Base-by-base conservation (phyloP, 2,329 filamentous ascomycete species). In the Penicillium verrucosum region DNA sequence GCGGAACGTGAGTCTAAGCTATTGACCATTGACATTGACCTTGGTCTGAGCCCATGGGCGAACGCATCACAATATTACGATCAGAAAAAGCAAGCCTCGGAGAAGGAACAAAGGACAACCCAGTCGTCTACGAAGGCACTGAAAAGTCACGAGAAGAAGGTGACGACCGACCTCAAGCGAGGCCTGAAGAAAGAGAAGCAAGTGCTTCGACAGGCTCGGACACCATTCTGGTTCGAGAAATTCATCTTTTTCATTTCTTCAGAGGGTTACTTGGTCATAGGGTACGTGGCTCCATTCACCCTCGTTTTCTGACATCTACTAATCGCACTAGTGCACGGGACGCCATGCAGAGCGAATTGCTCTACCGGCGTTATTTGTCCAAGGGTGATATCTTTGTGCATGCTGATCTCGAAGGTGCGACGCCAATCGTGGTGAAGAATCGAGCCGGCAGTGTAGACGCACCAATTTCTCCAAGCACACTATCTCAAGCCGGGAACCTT, bases 171-270 rank as follows among this genome's bases (percentile, higher is more conserved):
- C 70, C 79, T 97, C 23, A 95, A 90, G 75, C 93, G 92, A 68
- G 88, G 87, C 0, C 75, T 97, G 55, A 96, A 96, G 76, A 89
- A 94, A 69, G 94, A 97, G 75, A 97, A 96, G 72, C 88, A 91
- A 21, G 79, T 95, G 2, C 77, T 97, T 10, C 86, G 92, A 44
- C 91, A 89, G 0, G 88, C 96, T 9, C 85, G 94, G 54, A 89
- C 87, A 68, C 88, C 87, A 63, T 84, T 92, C 67, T 99, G 94
- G 94, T 99, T 97, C 65, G 94, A 99, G 69, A 99, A 99, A 74
- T 99, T 96, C 67, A 80, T 87, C 29, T 97, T 91, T 82, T 99
- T 99, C 76, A 84, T 97, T 65, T 97, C 92, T 0, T 95, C 92
- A 0, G 94, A 99, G 69, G 92, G 93, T 5, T 97, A 97, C 71